phyloP scores from a whole-genome alignment of 495 filamentous ascomycete species.

The Hypoxylon fragiforme region DNA sequence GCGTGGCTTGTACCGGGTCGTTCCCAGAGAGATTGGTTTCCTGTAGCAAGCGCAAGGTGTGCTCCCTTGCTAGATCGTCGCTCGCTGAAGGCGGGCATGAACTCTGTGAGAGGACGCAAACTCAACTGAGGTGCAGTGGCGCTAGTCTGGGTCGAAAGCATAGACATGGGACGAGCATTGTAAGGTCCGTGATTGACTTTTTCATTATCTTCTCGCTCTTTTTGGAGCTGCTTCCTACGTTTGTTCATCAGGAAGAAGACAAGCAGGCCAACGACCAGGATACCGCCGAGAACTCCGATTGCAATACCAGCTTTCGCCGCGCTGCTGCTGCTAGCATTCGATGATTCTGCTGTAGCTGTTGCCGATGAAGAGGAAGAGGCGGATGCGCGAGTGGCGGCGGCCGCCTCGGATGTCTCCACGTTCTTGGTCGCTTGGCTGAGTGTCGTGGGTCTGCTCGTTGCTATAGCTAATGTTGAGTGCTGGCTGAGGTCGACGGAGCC shows the following conservation, averaged over 20 bases:
- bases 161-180: conserved; percentile 31
- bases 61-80: conserved; percentile 53
- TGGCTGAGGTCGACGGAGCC: conserved; percentile 6
- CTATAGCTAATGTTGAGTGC: conserved; percentile 19
- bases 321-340: conserved; percentile 49
- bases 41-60: conserved; percentile 47
- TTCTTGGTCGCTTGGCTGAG: conserved; percentile 31
- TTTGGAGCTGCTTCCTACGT: conserved; percentile 57
- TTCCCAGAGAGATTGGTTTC: conserved; percentile 35
- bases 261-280: conserved; percentile 61
- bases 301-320: conserved; percentile 83
- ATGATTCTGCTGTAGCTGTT: conserved; percentile 37
- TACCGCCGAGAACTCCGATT: conserved; percentile 72
- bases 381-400: conserved; percentile 27
- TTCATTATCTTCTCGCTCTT: conserved; percentile 60
- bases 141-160: conserved; percentile 38
- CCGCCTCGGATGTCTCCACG: conserved; percentile 25
- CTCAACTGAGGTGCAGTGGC: conserved; percentile 72
- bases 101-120: conserved; percentile 84
- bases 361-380: conserved; percentile 29
- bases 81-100: conserved; percentile 68
- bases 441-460: conserved; percentile 22
- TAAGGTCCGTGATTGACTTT: conserved; percentile 55
- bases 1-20: conserved; percentile 51
- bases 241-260: conserved; percentile 71